Conservation (phyloP, 768 basidiomycete species). For the Termitomyces sp. region DNA sequence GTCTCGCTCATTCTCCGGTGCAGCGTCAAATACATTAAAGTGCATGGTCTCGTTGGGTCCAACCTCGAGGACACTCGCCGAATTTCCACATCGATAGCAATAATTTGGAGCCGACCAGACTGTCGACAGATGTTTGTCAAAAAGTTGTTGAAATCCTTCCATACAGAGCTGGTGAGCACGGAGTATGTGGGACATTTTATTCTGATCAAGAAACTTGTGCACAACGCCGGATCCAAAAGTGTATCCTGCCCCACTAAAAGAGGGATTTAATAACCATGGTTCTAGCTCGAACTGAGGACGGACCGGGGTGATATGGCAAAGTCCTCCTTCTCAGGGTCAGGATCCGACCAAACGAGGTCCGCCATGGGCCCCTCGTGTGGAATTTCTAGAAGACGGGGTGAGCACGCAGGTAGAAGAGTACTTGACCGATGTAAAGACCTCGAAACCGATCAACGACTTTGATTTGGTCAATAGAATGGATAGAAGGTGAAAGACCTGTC, state of each 20-base stretch:
- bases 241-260: slow-evolving; percentile 88
- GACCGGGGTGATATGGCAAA: slow-evolving; percentile 98
- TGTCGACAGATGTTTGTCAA: slow-evolving; percentile 92
- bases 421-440: slow-evolving; percentile 44
- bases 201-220: slow-evolving; percentile 93
- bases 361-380: slow-evolving; percentile 99
- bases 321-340: slow-evolving; percentile 98
- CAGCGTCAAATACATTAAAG: slow-evolving; percentile 98
- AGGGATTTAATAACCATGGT: slow-evolving; percentile 15
- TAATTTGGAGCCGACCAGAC: slow-evolving; percentile 99
- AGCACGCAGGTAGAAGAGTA: slow-evolving; percentile 17
- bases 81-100: slow-evolving; percentile 97
- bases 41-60: slow-evolving; percentile 84
- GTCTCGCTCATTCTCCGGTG: slow-evolving; percentile 95
- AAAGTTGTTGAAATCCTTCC: slow-evolving; percentile 98
- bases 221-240: slow-evolving; percentile 98
- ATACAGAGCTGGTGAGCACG: slow-evolving; percentile 99
- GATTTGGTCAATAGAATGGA: slow-evolving; percentile 99
- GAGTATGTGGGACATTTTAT: slow-evolving; percentile 95
- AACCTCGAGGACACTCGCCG: slow-evolving; percentile 94
- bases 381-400: slow-evolving; percentile 63
- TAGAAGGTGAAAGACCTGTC: slow-evolving; percentile 91
- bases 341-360: slow-evolving; percentile 99
- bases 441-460: slow-evolving; percentile 98
- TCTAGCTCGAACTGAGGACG: slow-evolving; percentile 24